Percentiles rank a stretch among this genome's conserved stretches.
These are phyloP conservation scores for Leccinum rimulosum DNA, from an alignment of 768 basidiomycete species.

Conservation along the genomic window DNA sequence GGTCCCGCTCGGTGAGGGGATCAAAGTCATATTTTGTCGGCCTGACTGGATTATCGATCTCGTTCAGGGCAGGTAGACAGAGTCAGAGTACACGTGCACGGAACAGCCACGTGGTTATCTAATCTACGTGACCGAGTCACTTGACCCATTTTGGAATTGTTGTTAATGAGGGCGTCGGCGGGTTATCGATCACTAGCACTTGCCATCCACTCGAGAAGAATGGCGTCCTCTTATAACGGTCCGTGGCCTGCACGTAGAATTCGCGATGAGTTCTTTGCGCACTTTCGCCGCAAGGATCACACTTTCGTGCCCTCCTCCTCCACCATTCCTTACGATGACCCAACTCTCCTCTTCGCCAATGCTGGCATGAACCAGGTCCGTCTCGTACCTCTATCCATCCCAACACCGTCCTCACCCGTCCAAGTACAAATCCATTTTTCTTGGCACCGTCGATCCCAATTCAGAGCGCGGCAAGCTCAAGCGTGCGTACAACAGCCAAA, in stretches of 20 bases:
- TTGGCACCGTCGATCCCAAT: constrained; percentile 96
- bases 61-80: constrained; percentile 41
- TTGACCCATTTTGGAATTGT: background rate
- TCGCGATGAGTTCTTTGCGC: constrained; percentile 88
- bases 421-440: constrained; percentile 94
- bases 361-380: constrained; percentile 94
- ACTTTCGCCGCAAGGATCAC: constrained; percentile 77
- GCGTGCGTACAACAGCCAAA: constrained; percentile 95
- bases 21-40: constrained; percentile 15
- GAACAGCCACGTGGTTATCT: constrained; percentile 13
- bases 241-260: constrained; percentile 82
- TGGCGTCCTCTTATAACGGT: constrained; percentile 31
- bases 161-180: constrained; percentile 7
- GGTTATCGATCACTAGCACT: constrained; percentile 22
- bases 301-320: constrained; percentile 88
- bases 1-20: constrained; percentile 15
- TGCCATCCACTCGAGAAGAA: constrained; percentile 18
- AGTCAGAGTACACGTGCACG: background rate
- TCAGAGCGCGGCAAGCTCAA: constrained; percentile 88
- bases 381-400: background rate
- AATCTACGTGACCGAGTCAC: constrained; percentile 19
- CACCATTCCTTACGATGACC: constrained; percentile 96
- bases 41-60: constrained; percentile 40
- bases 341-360: constrained; percentile 96
- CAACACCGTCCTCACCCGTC: constrained; percentile 13